Evolutionary conservation across 2,329 filamentous ascomycete genomes (phyloP).

Genomic region (Colletotrichum spinosum): DNA sequence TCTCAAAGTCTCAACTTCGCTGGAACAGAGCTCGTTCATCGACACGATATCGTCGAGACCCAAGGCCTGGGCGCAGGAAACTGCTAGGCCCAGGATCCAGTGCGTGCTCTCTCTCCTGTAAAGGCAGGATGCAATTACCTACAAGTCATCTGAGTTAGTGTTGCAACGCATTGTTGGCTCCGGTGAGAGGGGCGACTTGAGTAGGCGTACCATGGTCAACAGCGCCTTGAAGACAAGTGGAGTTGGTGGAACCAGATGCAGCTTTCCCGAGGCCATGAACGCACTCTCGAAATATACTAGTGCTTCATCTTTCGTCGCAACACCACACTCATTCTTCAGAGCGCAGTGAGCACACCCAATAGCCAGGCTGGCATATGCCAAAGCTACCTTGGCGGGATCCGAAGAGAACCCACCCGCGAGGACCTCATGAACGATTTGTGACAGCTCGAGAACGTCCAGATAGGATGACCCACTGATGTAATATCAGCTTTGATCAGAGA

Average conservation of each 20-base stretch:
- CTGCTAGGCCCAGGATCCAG: not conserved
- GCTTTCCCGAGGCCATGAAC: not conserved
- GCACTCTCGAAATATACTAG: not conserved
- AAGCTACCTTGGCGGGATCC: not conserved
- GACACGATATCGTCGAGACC: not conserved
- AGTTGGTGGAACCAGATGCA: not conserved
- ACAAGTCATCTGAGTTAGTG: not conserved
- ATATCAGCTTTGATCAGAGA: not conserved
- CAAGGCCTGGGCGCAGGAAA: slow-evolving; percentile 3
- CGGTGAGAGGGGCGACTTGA: too few species aligned
- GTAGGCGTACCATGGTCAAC: not conserved
- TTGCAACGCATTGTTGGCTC: not conserved
- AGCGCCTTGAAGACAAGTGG: slow-evolving; percentile 1
- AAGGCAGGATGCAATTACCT: not conserved
- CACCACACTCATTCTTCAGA: too few species aligned
- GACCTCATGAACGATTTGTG: not conserved
- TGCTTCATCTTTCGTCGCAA: not conserved
- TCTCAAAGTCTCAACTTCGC: not conserved
- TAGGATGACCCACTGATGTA: not conserved
- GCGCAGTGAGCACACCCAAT: not conserved
- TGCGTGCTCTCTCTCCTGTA: not conserved
- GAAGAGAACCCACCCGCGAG: not conserved
- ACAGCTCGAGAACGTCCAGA: not conserved
- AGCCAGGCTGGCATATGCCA: not conserved
- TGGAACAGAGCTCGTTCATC: not conserved